Evolutionary conservation across 768 basidiomycete genomes (phyloP), one percentile per base, ranked within the genome.

Genomic region (Mycena vulgaris): DNA sequence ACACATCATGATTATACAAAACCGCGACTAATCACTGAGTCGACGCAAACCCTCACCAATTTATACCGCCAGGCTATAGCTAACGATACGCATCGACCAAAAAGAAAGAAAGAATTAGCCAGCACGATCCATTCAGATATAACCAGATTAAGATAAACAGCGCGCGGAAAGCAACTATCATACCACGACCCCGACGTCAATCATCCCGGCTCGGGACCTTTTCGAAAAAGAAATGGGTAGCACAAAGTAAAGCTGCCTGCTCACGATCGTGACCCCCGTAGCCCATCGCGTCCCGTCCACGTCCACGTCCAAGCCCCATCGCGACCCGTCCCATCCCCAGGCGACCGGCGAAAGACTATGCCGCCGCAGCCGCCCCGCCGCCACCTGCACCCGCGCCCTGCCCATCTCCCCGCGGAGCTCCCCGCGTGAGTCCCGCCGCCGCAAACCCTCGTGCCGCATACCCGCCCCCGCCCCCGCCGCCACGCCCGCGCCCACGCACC

Each of bases 361-460:
- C n/a, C n/a, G 17, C 11, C 33, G 25, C 25, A 49, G 39, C 27
- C 56, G 37, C 19, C 19, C 7, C 4, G 10, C 53, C 33, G n/a
- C 33, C 53, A 37, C 6, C 14, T 37, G 35, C 42, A 8, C 33
- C 31, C 37, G n/a, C 55, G 14, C 11, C 47, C 19, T 31, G 27
- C 37, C 37, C 10, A 31, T 2, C n/a, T 21, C 33, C 33, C n/a
- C n/a, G n/a, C n/a, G n/a, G n/a, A 35, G 33, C 40, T 40, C 40
- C 40, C 19, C 19, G 14, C 40, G 86, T 90, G 71, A 95, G 81
- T 5, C 94, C 94, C 19, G 92, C 93, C 11, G 90, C 89, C 5
- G 90, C 88, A 61, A 94, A 87, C 16, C 89, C 89, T 68, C 93
- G 83, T 16, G 89, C 86, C n/a, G 87, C 90, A 75, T 85, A 94